These are phyloP conservation scores for Candida freyschussii DNA, from an alignment of 1,139 yeast genomes.

Conservation along the genomic window DNA sequence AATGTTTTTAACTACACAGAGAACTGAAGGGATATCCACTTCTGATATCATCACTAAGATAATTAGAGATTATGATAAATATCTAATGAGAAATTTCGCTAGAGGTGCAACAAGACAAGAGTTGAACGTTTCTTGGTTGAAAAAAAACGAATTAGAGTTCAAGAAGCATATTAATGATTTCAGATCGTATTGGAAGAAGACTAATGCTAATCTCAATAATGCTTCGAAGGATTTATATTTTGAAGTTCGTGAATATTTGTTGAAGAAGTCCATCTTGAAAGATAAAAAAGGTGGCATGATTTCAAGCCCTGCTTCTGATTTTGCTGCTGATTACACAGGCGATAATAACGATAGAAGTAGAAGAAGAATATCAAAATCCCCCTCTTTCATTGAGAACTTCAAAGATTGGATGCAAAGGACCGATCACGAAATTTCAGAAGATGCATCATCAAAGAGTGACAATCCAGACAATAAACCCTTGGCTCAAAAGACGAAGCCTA, in stretches of 20 bases:
- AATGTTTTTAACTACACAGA: conserved; percentile 87
- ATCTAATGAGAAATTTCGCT: conserved; percentile 93
- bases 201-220: conserved; percentile 62
- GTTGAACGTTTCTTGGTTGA: conserved; percentile 93
- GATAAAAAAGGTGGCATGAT: conserved; percentile 9
- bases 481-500: background rate
- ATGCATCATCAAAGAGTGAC: conserved; percentile 7
- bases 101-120: conserved; percentile 97
- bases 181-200: conserved; percentile 76
- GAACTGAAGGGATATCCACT: conserved; percentile 95
- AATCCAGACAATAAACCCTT: background rate
- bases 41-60: conserved; percentile 94
- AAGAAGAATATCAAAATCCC: conserved; percentile 23
- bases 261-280: conserved; percentile 38
- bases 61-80: conserved; percentile 93
- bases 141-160: conserved; percentile 91
- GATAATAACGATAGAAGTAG: conserved; percentile 28
- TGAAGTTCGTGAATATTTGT: conserved; percentile 72
- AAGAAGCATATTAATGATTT: conserved; percentile 87
- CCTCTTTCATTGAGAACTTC: conserved; percentile 54
- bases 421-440: conserved; percentile 21
- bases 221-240: conserved; percentile 78
- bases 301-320: conserved; percentile 46
- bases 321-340: conserved; percentile 48
- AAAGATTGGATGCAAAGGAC: conserved; percentile 62